Percentiles rank a stretch among this genome's conserved stretches.
phyloP scores from a whole-genome alignment of 441 rosid genomes.

The Hura crepitans region DNA sequence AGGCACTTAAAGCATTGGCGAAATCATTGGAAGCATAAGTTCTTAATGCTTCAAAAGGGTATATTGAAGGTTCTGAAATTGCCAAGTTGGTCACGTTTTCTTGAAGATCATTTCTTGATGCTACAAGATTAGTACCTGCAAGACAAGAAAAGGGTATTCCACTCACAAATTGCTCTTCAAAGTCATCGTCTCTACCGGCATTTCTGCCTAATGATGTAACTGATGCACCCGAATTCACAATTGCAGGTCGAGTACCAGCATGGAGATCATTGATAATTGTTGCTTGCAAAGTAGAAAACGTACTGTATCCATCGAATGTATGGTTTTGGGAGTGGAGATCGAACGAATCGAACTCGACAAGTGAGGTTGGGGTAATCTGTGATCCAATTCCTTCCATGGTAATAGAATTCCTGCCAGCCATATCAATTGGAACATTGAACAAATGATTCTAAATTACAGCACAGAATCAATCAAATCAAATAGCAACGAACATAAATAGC shows the following conservation, averaged over 20 bases:
- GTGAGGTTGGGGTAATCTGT: conserved; percentile 24
- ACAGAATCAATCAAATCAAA: conserved; percentile 6
- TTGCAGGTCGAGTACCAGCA: conserved; percentile 19
- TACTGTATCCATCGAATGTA: conserved; percentile 27
- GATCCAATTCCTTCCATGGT: conserved; percentile 32
- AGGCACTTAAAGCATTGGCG: conserved; percentile 33
- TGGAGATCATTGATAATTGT: conserved; percentile 25
- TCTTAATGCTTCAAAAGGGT: conserved; percentile 41
- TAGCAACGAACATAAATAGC: not conserved
- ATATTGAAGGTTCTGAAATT: conserved; percentile 33
- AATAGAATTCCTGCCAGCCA: conserved; percentile 26
- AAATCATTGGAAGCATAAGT: conserved; percentile 32
- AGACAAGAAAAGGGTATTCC: conserved; percentile 35
- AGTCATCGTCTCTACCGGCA: conserved; percentile 29
- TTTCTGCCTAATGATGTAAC: conserved; percentile 37
- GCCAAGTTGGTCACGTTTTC: conserved; percentile 42
- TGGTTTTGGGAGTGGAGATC: conserved; percentile 33
- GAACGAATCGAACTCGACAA: conserved; percentile 31
- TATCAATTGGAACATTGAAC: conserved; percentile 28
- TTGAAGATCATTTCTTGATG: conserved; percentile 44
- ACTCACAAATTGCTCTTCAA: conserved; percentile 39
- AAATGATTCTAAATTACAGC: conserved; percentile 38
- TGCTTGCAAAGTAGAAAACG: conserved; percentile 36
- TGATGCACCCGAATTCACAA: conserved; percentile 27
- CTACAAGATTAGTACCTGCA: conserved; percentile 36